phyloP scores from a whole-genome alignment of 164 flowering plant genomes.

The Santalum album region DNA sequence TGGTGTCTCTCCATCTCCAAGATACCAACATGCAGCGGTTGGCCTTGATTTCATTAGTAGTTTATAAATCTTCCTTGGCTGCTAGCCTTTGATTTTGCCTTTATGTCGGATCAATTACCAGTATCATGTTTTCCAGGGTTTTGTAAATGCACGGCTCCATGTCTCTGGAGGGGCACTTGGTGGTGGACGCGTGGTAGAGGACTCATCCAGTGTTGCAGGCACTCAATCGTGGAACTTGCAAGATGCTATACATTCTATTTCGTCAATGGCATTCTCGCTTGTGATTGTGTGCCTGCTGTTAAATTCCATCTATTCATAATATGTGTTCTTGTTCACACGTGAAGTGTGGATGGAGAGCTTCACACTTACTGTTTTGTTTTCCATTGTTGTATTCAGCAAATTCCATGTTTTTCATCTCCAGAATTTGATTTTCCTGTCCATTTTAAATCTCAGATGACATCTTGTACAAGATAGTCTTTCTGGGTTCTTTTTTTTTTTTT shows the following conservation, averaged over 20 bases:
- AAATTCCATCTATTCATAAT: no score
- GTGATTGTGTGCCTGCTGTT: no score
- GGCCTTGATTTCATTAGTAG: conserved; percentile 16
- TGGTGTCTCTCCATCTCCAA: conserved; percentile 98
- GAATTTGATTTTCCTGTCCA: no score
- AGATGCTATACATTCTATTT: background rate
- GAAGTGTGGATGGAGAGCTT: no score
- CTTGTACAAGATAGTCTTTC: no score
- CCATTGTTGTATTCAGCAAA: no score
- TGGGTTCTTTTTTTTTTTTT: no score
- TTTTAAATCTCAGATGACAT: no score
- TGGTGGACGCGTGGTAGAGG: conserved; percentile 99
- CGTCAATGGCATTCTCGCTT: background rate
- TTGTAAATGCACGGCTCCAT: conserved; percentile 98
- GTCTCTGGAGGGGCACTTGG: conserved; percentile 99
- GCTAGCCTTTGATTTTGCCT: background rate
- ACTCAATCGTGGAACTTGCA: conserved; percentile 8
- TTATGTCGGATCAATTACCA: background rate
- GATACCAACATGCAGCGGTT: conserved; percentile 99
- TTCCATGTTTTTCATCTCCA: no score
- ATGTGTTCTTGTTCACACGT: no score
- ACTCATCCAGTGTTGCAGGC: conserved; percentile 98
- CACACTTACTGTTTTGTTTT: no score
- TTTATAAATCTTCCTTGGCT: no score
- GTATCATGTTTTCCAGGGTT: conserved; percentile 44